Evolutionary conservation across 768 basidiomycete species (phyloP).

Genomic region (Kwoniella heveanensis): DNA sequence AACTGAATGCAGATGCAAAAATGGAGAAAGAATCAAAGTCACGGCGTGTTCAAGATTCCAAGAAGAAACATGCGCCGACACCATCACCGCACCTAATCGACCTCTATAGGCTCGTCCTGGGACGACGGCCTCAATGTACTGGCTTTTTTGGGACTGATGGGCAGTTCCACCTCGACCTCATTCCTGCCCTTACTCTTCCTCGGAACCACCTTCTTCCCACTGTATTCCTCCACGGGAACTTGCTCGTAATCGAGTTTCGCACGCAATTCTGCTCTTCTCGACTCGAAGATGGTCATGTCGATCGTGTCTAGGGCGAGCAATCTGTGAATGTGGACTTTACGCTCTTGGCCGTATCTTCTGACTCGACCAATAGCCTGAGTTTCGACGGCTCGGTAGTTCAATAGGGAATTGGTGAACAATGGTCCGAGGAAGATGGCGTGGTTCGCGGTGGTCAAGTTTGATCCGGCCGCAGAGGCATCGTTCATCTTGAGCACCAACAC

Average conservation of each 20-base stretch:
- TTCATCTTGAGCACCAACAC: constrained; percentile 87
- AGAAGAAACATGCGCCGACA: too few species aligned
- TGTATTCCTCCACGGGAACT: constrained; percentile 32
- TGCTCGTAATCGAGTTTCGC: constrained; percentile 40
- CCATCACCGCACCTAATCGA: constrained; percentile 32
- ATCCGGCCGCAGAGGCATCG: constrained; percentile 65
- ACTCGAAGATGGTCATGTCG: constrained; percentile 74
- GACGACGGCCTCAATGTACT: background rate
- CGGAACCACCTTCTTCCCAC: constrained; percentile 21
- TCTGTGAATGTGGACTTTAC: constrained; percentile 73
- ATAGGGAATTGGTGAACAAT: constrained; percentile 78
- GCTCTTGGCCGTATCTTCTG: constrained; percentile 77
- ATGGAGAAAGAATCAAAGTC: background rate
- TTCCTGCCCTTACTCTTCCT: constrained; percentile 11
- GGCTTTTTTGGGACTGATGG: constrained; percentile 32
- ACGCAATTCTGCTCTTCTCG: constrained; percentile 28
- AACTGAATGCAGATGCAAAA: too few species aligned
- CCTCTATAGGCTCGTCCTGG: constrained; percentile 30
- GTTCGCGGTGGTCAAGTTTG: constrained; percentile 86
- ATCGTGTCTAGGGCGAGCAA: constrained; percentile 85
- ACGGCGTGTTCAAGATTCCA: too few species aligned
- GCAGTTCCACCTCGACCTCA: constrained; percentile 18
- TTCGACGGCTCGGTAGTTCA: constrained; percentile 76
- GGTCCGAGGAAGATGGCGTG: constrained; percentile 95
- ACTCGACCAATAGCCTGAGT: constrained; percentile 57